These are phyloP conservation scores for Xylaria sp. DNA, from an alignment of 2,329 filamentous ascomycete species.

Conservation along the genomic window DNA sequence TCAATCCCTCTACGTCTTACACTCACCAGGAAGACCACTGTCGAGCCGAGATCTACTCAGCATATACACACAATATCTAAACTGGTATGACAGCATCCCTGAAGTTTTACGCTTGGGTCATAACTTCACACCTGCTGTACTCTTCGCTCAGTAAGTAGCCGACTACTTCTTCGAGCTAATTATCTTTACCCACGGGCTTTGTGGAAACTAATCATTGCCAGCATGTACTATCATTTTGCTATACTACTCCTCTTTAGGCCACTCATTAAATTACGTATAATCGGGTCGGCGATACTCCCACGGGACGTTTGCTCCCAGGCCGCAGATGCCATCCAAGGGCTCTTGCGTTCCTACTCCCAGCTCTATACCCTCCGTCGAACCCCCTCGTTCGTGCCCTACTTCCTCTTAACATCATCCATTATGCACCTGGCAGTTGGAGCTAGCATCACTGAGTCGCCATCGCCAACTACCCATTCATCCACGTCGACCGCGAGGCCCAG, in stretches of 20 bases:
- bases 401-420: constrained; percentile 70
- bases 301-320: constrained; percentile 73
- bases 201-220: constrained; percentile 45
- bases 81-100: constrained; percentile 77
- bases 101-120: constrained; percentile 71
- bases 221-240: constrained; percentile 77
- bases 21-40: constrained; percentile 73
- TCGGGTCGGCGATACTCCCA: constrained; percentile 71
- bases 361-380: constrained; percentile 69
- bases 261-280: constrained; percentile 72
- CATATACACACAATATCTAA: constrained; percentile 75
- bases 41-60: constrained; percentile 71
- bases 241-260: constrained; percentile 80
- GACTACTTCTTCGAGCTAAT: not conserved
- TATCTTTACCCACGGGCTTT: not conserved
- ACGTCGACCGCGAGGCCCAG: constrained; percentile 42
- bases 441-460: constrained; percentile 43
- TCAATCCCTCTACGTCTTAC: constrained; percentile 76
- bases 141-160: constrained; percentile 76
- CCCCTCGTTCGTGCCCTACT: constrained; percentile 71
- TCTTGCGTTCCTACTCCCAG: constrained; percentile 67
- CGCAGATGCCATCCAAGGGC: constrained; percentile 68
- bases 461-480: constrained; percentile 40
- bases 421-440: constrained; percentile 69
- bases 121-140: constrained; percentile 77